Evolutionary conservation across 768 basidiomycete genomes (phyloP).

Genomic region (Lanmaoa rubissima): DNA sequence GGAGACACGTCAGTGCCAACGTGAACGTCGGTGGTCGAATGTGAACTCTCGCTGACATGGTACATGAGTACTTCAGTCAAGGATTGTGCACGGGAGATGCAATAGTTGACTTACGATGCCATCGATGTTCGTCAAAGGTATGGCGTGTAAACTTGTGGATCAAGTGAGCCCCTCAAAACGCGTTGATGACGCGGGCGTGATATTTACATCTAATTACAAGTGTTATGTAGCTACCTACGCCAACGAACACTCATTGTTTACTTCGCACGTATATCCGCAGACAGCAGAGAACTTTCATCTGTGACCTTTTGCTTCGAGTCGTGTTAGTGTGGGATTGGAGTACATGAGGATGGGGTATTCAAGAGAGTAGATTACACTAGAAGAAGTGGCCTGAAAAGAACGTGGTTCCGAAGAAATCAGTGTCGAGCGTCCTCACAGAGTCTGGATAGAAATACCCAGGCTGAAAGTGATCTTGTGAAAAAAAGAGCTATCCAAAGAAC

Average conservation of each 20-base stretch:
- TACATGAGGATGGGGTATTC: conserved; percentile 20
- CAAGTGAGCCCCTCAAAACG: not conserved
- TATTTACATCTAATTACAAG: conserved; percentile 15
- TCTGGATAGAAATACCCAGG: conserved; percentile 10
- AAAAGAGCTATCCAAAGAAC: conserved; percentile 5
- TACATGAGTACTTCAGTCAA: too few species aligned
- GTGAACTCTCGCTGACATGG: conserved; percentile 14
- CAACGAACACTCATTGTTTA: not conserved
- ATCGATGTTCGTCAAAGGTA: conserved; percentile 9
- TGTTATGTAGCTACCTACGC: not conserved
- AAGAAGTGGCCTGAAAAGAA: not conserved
- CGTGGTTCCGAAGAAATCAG: conserved; percentile 6
- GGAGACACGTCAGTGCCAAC: conserved; percentile 27
- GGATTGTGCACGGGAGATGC: too few species aligned
- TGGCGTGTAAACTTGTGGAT: not conserved
- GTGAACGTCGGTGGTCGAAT: not conserved
- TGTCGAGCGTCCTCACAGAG: conserved; percentile 2
- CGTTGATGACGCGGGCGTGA: conserved; percentile 18
- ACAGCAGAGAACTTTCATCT: not conserved
- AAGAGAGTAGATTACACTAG: conserved; percentile 25
- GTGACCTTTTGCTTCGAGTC: not conserved
- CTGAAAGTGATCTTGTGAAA: not conserved
- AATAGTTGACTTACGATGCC: conserved; percentile 23
- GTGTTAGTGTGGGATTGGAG: not conserved
- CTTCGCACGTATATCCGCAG: too few species aligned